Evolutionary conservation across 345 rosid species (phyloP).

Genomic region (Salix suchowensis): DNA sequence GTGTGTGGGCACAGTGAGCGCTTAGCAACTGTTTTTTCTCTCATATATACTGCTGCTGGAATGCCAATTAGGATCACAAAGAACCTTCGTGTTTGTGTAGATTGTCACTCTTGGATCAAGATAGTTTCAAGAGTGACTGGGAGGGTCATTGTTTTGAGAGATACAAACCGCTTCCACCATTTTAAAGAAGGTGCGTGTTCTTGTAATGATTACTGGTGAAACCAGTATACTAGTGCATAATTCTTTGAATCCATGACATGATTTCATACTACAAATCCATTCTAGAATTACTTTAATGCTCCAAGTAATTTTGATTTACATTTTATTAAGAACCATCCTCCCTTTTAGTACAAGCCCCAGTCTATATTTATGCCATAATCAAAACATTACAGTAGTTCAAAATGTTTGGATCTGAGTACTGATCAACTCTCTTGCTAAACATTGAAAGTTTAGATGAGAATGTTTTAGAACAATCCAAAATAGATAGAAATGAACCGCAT

Average conservation of each 20-base stretch:
- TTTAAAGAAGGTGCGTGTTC: conserved; percentile 35
- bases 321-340: no score
- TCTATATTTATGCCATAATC: no score
- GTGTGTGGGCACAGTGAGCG: conserved; percentile 26
- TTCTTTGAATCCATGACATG: neutral
- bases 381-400: no score
- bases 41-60: conserved; percentile 24
- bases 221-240: neutral
- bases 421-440: no score
- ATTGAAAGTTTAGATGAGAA: no score
- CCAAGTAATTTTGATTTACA: no score
- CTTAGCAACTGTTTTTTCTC: conserved; percentile 30
- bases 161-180: conserved; percentile 39
- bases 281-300: no score
- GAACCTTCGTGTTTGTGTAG: conserved; percentile 38
- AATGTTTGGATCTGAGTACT: no score
- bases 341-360: no score
- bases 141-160: conserved; percentile 29
- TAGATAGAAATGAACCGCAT: no score
- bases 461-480: no score
- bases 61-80: conserved; percentile 29
- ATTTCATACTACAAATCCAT: no score
- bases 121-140: conserved; percentile 24
- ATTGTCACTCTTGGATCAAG: conserved; percentile 36
- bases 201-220: conserved; percentile 26